A percentile compares a stretch with the other conserved stretches of the same genome.
phyloP scores from a whole-genome alignment of 805 yeast species.

The Saturnispora dispora region DNA sequence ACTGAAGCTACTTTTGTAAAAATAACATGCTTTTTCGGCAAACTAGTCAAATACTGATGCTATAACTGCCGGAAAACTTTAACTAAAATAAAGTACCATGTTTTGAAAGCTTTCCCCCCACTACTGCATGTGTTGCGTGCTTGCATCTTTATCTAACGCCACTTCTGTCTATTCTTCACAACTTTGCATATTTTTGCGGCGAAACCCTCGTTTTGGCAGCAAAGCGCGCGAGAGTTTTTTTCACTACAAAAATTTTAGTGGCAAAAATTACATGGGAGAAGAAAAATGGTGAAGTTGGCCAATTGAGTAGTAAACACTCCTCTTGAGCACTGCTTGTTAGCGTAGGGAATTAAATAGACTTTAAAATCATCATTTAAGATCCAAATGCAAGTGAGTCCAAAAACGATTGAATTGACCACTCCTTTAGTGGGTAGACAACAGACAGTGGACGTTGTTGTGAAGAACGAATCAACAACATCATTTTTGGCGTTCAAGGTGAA shows the following conservation, averaged over 20 bases:
- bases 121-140: background rate
- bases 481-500: constrained; percentile 84
- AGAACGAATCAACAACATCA: constrained; percentile 45
- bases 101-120: background rate
- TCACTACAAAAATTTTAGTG: background rate
- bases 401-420: constrained; percentile 22
- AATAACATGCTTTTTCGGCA: no score
- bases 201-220: background rate
- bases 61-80: no score
- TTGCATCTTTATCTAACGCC: background rate
- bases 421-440: constrained; percentile 60
- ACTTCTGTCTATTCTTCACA: background rate
- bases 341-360: background rate
- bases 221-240: background rate
- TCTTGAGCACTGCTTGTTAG: background rate
- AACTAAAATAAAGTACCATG: no score
- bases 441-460: constrained; percentile 49
- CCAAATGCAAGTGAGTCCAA: constrained; percentile 8
- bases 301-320: background rate
- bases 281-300: background rate
- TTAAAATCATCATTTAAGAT: background rate
- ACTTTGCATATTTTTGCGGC: background rate
- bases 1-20: no score
- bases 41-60: no score
- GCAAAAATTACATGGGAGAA: background rate